Evolutionary conservation across 2,329 filamentous ascomycete species (phyloP), one percentile per base, ranked within the genome.

Genomic region (Ceratocystis cubensis): DNA sequence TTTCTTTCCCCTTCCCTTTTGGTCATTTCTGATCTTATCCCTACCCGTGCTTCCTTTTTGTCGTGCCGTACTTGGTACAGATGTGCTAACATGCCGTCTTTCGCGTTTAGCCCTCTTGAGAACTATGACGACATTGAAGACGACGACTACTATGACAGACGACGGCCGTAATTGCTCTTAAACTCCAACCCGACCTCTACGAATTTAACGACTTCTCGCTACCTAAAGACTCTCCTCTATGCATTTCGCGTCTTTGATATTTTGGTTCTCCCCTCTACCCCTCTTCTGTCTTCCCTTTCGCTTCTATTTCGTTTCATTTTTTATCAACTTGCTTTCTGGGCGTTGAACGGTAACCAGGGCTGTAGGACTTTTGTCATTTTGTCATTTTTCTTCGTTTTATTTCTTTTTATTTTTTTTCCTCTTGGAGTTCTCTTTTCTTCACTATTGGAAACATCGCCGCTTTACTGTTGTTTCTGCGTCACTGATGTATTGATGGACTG

Each of bases 321-420:
- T 44, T 57, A 45, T 65, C 53, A 65, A 59, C 56, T 59, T 65
- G 50, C 53, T 41, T 57, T 65, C 64, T 65, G 20, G 64, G 64
- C 53, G 64, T 65, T 65, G 48, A 45, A 59, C 53, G 64, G 64
- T 65, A 45, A 59, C 64, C 50, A 59, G 48, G 63, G 61, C 30
- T 61, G 50, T 65, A 28, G 64, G 30, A 22, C 37, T 46, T 63
- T 56, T 22, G 4, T 59, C 45, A n/a, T 25, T 50, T 10, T 66
- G 2, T 37, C 15, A 25, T 22, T 57, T 13, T 59, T 50, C 56
- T 57, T 28, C n/a, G 15, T 65, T 37, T 59, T 61, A 1, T 46
- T 46, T 65, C 57, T n/a, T 53, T 61, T 53, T 56, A 25, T 41
- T 61, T 57, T 8, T 30, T 45, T 63, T 37, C 20, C 57, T 41